Evolutionary conservation across 2,329 filamentous ascomycete genomes (phyloP), one percentile per base, ranked within the genome.

Genomic region (Xylariaceae sp.): DNA sequence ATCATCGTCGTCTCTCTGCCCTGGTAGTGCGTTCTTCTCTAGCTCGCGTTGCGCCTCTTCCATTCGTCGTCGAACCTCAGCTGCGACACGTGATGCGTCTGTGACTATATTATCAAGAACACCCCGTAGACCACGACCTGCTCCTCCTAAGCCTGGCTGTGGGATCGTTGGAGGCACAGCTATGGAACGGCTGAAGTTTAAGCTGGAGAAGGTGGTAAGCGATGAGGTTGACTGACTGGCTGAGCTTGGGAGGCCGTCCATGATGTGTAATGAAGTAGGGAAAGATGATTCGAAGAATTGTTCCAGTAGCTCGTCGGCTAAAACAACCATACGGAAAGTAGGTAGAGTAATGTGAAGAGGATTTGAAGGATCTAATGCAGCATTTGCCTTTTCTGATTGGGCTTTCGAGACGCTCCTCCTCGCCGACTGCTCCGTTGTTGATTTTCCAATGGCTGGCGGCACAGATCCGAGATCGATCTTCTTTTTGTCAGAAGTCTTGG

Each of bases 281-380:
- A 97, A 96, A 33, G 90, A 94, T 1, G 88, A 88, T 69, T 98
- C 93, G 64, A 98, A 98, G 69, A 98, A 98, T 56, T 94, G 88
- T 61, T 98, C 92, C 5, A 98, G 80, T 1, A 94, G 78, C 65
- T 98, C 93, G 61, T 98, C 93, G 35, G 93, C 93, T 6, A 98
- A 80, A 8, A 98, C 88, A 3, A 98, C 90, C 93, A 98, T 98
- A 54, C 93, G 86, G 77, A 98, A 98, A 1, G 93, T 98, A 1
- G 93, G 93, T 1, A 98, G 77, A 1, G 93, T 97, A 61, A 98
- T 96, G 64, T 96, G 87, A 1, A 98, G 77, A 6, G 93, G 93
- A 53, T 95, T 92, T 21, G 89, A 85, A 3, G 93, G 93, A 63
- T 98, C 91, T 4, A 98, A 78, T 1, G 93, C 93, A 7, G 85